Evolutionary conservation across 495 filamentous ascomycete species (phyloP), one percentile per base, ranked within the genome.

Genomic region (Apodospora peruviana): DNA sequence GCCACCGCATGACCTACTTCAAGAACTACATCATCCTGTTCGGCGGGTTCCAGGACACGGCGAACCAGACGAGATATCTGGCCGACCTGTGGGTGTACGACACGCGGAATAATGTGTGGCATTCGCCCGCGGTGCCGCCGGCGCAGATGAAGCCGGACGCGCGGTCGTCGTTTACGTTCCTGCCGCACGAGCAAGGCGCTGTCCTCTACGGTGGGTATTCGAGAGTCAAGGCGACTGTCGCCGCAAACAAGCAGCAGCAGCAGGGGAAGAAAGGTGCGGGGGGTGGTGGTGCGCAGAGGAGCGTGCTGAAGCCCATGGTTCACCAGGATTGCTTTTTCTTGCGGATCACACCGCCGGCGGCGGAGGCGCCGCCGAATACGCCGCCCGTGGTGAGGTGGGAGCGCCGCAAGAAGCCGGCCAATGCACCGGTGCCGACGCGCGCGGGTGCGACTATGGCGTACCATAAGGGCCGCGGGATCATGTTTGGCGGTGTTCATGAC

Each of bases 291-390:
- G 78, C 82, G 1, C 72, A 76, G 27, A 78, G 80, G 41, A 84
- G 83, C 62, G 74, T 85, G n/a, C 67, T 94, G 45, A 89, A 86
- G 51, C 90, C 91, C 1, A 75, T 90, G 67, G 76, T 97, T 22
- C 90, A 98, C 61, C 86, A 95, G 61, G 93, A 98, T 62, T 90
- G 88, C 40, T 98, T 91, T 83, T 91, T 91, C 65, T 74, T 98
- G 3, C 79, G 88, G 19, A 86, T 98, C 61, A 84, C 79, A 2
- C 84, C 81, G 8, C 87, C 89, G 9, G 64, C 70, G 1, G 40
- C 82, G 1, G 87, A 90, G 40, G 76, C 80, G 0, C 68, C 82
- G 1, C 47, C 78, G 1, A 75, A 73, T 38, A 68, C 86, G 2
- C 72, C 78, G 1, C 86, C 90, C 17, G 79, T 74, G 17, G 77